Evolutionary conservation across 805 yeast species (phyloP).

Genomic region (Nadsonia fulvescens): DNA sequence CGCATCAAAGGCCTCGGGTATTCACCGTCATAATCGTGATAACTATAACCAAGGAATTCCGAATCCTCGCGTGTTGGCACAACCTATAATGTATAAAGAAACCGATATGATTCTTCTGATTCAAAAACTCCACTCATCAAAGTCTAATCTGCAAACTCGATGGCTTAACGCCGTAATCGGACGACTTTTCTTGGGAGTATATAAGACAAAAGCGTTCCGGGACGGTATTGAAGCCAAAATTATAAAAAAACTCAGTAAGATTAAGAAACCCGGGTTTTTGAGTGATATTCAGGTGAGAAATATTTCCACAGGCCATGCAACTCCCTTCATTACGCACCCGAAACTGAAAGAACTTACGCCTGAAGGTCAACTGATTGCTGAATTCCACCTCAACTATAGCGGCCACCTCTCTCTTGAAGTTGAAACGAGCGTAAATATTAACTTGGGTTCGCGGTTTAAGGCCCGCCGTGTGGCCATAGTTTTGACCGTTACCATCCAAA

Average conservation of each 20-base stretch:
- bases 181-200: constrained; percentile 58
- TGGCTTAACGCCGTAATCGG: constrained; percentile 89
- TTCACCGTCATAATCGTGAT: no score
- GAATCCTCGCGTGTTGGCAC: constrained; percentile 52
- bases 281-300: constrained; percentile 64
- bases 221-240: constrained; percentile 39
- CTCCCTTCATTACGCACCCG: constrained; percentile 68
- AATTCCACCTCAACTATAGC: constrained; percentile 43
- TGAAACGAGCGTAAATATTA: constrained; percentile 62
- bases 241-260: constrained; percentile 54
- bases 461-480: constrained; percentile 57
- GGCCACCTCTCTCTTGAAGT: constrained; percentile 67
- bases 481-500: constrained; percentile 48
- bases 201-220: constrained; percentile 51
- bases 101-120: constrained; percentile 56
- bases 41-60: no score
- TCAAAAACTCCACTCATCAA: constrained; percentile 62
- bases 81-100: constrained; percentile 54
- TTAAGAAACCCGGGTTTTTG: constrained; percentile 73
- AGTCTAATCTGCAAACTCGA: constrained; percentile 63
- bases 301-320: constrained; percentile 58
- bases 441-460: constrained; percentile 51
- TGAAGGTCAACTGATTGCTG: constrained; percentile 55
- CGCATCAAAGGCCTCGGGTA: constrained; percentile 34
- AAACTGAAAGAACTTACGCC: constrained; percentile 50